Percentiles rank a stretch among this genome's conserved stretches.
phyloP scores from a whole-genome alignment of 192 early-diverging fungal genomes.

The Phlyctochytrium arcticum region DNA sequence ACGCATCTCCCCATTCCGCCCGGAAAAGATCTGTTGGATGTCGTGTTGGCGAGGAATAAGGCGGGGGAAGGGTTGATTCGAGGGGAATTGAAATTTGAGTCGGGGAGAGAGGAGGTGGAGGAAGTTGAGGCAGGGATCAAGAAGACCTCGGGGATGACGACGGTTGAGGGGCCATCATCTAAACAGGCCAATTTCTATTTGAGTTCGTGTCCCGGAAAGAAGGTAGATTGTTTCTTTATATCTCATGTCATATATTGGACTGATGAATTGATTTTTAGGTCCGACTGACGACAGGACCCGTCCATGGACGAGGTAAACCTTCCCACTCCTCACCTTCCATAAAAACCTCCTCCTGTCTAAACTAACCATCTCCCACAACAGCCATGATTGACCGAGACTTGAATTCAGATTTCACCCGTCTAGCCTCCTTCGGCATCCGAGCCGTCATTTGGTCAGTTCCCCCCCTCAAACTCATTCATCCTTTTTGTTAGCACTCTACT shows the following conservation, averaged over 20 bases:
- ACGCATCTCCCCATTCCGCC: not conserved
- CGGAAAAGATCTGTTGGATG: not conserved
- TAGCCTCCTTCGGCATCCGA: not conserved
- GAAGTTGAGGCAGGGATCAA: too few species aligned
- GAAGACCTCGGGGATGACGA: too few species aligned
- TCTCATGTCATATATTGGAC: too few species aligned
- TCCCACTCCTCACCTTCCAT: not conserved
- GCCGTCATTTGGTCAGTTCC: not conserved
- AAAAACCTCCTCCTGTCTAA: not conserved
- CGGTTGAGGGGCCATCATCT: too few species aligned
- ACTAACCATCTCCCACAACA: not conserved
- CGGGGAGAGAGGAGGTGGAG: too few species aligned
- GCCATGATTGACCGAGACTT: not conserved
- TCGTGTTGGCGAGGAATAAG: too few species aligned
- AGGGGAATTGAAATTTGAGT: too few species aligned
- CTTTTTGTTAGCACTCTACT: not conserved
- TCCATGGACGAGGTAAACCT: not conserved
- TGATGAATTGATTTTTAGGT: too few species aligned
- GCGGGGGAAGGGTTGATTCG: too few species aligned
- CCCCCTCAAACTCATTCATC: not conserved
- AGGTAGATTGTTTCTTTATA: too few species aligned
- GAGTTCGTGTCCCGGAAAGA: not conserved
- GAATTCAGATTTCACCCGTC: not conserved
- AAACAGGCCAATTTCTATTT: too few species aligned
- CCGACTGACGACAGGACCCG: not conserved